A percentile compares a stretch with the other conserved stretches of the same genome.
Evolutionary conservation across 371 early-diverging fungal species (phyloP).

Genomic region (Syncephalastrum sp.): DNA sequence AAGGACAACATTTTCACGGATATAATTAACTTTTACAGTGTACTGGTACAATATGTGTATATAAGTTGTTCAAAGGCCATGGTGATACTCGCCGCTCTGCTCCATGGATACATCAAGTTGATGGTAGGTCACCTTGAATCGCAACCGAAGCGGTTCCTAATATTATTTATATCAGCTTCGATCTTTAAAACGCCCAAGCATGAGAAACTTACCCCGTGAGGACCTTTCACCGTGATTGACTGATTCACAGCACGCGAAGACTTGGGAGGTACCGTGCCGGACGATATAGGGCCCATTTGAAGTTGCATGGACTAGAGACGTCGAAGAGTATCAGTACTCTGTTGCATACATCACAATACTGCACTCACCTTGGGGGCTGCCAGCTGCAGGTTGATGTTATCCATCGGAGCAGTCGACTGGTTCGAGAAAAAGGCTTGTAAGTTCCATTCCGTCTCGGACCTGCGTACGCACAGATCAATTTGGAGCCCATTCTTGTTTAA

Average conservation of each 20-base stretch:
- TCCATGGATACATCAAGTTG: constrained; percentile 73
- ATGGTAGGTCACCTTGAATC: constrained; percentile 68
- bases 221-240: constrained; percentile 53
- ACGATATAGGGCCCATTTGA: constrained; percentile 62
- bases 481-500: constrained; percentile 61
- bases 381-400: constrained; percentile 44
- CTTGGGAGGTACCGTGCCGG: constrained; percentile 54
- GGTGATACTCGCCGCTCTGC: constrained; percentile 62
- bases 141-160: constrained; percentile 62
- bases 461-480: constrained; percentile 38
- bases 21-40: too few species aligned
- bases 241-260: constrained; percentile 60
- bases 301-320: constrained; percentile 53
- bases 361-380: constrained; percentile 53
- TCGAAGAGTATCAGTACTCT: background rate
- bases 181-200: background rate
- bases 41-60: too few species aligned
- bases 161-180: background rate
- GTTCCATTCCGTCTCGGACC: constrained; percentile 9
- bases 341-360: too few species aligned
- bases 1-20: too few species aligned
- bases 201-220: constrained; percentile 33
- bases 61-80: background rate
- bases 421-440: constrained; percentile 52
- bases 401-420: constrained; percentile 50